Base-by-base conservation (phyloP, 495 filamentous ascomycete species). In the Aspergillus steynii region DNA sequence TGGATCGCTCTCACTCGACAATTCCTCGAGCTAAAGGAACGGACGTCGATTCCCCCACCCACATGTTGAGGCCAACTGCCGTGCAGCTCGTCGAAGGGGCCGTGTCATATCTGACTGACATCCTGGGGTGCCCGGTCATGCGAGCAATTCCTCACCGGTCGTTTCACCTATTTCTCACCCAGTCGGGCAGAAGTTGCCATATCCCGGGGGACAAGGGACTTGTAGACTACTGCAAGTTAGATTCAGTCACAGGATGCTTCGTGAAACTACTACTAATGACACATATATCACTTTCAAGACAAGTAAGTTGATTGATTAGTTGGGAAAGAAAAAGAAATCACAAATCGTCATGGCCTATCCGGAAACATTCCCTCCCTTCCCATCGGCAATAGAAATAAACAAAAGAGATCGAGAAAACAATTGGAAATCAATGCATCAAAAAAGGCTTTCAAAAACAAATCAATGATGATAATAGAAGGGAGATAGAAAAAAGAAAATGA, bases 301-400 rank as follows among this genome's bases (percentile, higher is more conserved):
- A 68, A 61, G 60, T 59, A 68, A 61, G 60, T 59, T 64, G 64
- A 63, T 65, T 63, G 61, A 60, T 59, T 66, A 63, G 63, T 65
- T 63, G 61, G 57, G 47, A 59, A 53, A 62, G 56, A 62, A 65
- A 63, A 60, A 59, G 59, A 58, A 66, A 70, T 61, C 61, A 58
- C 61, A 50, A 70, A 62, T 58, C 57, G 69, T 74, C 71, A 71
- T 74, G 67, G 69, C 73, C 69, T 70, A 70, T 70, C 70, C 67
- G 66, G 67, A 67, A 75, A 64, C 65, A 66, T 69, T 67, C 68
- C 69, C 68, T 60, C 66, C 68, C 66, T 69, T 62, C 60, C 67
- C 65, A 65, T 66, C 69, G 64, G 69, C 63, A 65, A 65, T 60
- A 62, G 53, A 61, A 59, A 67, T 20, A 67, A 74, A 71, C 74